These are phyloP conservation scores for Fusarium mexicanum DNA, from an alignment of 2,329 filamentous ascomycete genomes.

Conservation along the genomic window DNA sequence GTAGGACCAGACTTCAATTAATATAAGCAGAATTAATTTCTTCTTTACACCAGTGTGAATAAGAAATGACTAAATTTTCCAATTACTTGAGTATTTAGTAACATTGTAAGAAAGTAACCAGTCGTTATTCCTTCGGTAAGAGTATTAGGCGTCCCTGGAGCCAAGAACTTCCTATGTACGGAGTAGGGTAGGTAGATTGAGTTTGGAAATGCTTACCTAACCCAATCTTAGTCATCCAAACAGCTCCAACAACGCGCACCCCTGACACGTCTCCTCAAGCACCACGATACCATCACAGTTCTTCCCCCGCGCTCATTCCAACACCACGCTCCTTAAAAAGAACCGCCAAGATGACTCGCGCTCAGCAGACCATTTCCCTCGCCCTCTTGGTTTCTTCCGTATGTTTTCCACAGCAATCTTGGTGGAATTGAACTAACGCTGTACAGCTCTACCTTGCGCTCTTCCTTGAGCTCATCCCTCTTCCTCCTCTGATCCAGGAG, in stretches of 20 bases:
- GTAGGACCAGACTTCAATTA: background rate
- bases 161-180: fast-evolving
- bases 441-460: constrained; percentile 88
- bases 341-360: constrained; percentile 81
- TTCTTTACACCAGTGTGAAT: too few relatives aligned
- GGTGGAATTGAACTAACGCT: constrained; percentile 19
- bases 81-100: background rate
- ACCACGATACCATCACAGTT: constrained; percentile 21
- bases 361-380: constrained; percentile 90
- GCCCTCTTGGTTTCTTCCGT: constrained; percentile 89
- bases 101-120: background rate
- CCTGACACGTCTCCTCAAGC: constrained; percentile 46
- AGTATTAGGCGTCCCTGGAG: background rate
- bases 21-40: background rate
- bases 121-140: background rate
- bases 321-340: constrained; percentile 10
- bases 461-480: constrained; percentile 83
- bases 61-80: fast-evolving
- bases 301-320: background rate
- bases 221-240: constrained; percentile 29
- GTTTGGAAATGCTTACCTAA: constrained; percentile 11
- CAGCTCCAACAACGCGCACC: constrained; percentile 23
- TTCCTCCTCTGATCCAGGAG: constrained; percentile 79
- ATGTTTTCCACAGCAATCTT: constrained; percentile 46
- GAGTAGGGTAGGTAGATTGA: background rate